Conservation (phyloP, 2,329 filamentous ascomycete species). For the Pestalotiopsis sp. region DNA sequence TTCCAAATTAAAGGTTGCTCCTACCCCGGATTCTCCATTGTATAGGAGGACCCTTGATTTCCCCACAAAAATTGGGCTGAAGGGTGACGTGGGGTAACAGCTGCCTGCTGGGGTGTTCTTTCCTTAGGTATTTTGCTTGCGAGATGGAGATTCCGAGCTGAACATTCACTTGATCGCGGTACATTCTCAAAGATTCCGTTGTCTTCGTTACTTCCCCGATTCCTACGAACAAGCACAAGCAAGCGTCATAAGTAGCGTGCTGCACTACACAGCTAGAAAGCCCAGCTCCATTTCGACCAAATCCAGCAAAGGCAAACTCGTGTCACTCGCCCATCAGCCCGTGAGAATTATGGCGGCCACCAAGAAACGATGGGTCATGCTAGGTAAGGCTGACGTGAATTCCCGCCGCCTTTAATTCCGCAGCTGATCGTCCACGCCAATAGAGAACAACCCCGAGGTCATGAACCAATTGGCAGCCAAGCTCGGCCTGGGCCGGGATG, state of each 20-base stretch:
- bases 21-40: conserved; percentile 7
- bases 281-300: not conserved
- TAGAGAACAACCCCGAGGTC: conserved; percentile 72
- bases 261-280: too few species aligned
- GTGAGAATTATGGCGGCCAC: not conserved
- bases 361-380: conserved; percentile 11
- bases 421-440: not conserved
- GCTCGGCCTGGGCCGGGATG: conserved; percentile 65
- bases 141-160: not conserved
- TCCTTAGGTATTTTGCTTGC: not conserved
- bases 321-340: not conserved
- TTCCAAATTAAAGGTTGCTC: not conserved
- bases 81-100: not conserved
- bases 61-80: conserved; percentile 4
- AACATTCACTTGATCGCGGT: too few species aligned
- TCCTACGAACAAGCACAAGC: too few species aligned
- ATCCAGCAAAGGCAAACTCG: not conserved
- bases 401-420: not conserved
- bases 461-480: conserved; percentile 74
- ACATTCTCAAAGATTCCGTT: too few species aligned
- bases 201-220: too few species aligned
- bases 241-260: too few species aligned
- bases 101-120: not conserved
- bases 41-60: not conserved
- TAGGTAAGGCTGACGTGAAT: conserved; percentile 8